Percentiles rank a stretch among this genome's conserved stretches.
Evolutionary conservation across 306 rosid genomes (phyloP).

Genomic region (Echinosophora koreensis): DNA sequence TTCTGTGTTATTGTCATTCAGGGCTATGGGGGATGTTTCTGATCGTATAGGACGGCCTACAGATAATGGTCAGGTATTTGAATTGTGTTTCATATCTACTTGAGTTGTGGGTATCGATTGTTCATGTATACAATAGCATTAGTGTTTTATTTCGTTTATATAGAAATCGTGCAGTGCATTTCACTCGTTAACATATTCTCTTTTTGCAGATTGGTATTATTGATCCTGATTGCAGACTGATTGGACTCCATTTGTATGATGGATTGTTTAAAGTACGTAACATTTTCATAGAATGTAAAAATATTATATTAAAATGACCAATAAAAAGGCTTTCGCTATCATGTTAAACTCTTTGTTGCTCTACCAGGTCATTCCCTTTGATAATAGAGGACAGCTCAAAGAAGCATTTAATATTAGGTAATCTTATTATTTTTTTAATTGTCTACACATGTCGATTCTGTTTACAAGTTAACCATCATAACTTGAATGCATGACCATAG

Average conservation of each 20-base stretch:
- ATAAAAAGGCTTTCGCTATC: neutral
- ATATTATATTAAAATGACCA: slow-evolving; percentile 12
- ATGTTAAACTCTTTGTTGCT: slow-evolving; percentile 37
- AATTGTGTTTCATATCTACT: slow-evolving; percentile 8
- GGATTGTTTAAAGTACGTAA: slow-evolving; percentile 86
- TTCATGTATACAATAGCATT: slow-evolving; percentile 17
- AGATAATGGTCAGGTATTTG: slow-evolving; percentile 93
- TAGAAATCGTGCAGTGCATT: slow-evolving; percentile 26
- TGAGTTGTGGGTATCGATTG: slow-evolving; percentile 11
- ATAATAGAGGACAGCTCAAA: slow-evolving; percentile 94
- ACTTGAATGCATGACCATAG: slow-evolving; percentile 16
- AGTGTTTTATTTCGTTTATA: slow-evolving; percentile 15
- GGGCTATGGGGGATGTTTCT: slow-evolving; percentile 99
- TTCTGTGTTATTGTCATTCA: slow-evolving; percentile 41
- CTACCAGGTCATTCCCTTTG: slow-evolving; percentile 95
- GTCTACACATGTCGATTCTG: slow-evolving; percentile 25
- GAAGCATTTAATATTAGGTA: slow-evolving; percentile 99
- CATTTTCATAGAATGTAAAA: neutral
- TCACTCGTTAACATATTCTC: slow-evolving; percentile 17
- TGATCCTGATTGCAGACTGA: slow-evolving; percentile 97
- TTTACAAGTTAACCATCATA: neutral
- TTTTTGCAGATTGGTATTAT: slow-evolving; percentile 91
- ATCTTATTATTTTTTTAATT: slow-evolving; percentile 23
- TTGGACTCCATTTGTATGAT: slow-evolving; percentile 97
- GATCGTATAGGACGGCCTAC: slow-evolving; percentile 98